A percentile compares a stretch with the other conserved stretches of the same genome.
Conservation (phyloP, 1,284 basidiomycete genomes). For the Moesziomyces antarcticus region DNA sequence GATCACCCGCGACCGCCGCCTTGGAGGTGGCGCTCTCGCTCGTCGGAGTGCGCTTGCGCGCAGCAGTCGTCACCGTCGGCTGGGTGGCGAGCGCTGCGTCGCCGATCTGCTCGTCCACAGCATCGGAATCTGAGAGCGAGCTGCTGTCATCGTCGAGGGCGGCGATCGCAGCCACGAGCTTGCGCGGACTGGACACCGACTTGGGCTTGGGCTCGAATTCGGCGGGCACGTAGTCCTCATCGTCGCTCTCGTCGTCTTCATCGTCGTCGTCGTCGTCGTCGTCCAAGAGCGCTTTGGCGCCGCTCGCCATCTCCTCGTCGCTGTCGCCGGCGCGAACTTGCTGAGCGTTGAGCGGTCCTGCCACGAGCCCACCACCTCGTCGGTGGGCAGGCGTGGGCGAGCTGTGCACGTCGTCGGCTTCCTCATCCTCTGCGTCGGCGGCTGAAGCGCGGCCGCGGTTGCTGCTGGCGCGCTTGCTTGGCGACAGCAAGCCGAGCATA, state of each 20-base stretch:
- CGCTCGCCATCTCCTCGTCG: slow-evolving; percentile 24
- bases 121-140: slow-evolving; percentile 38
- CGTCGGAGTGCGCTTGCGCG: slow-evolving; percentile 14
- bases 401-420: slow-evolving; percentile 27
- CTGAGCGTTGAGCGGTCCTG: slow-evolving; percentile 36
- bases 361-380: slow-evolving; percentile 28
- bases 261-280: slow-evolving; percentile 26
- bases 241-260: slow-evolving; percentile 42
- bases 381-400: slow-evolving; percentile 37
- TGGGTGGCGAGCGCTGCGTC: slow-evolving; percentile 22
- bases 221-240: slow-evolving; percentile 42
- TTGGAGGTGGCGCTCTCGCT: slow-evolving; percentile 9
- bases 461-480: slow-evolving; percentile 14
- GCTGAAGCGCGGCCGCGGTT: background rate
- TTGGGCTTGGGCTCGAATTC: slow-evolving; percentile 12
- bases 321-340: slow-evolving; percentile 38
- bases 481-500: slow-evolving; percentile 19
- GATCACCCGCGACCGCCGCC: slow-evolving; percentile 5
- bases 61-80: slow-evolving; percentile 5
- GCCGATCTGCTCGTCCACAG: slow-evolving; percentile 36
- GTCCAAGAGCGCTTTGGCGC: slow-evolving; percentile 14
- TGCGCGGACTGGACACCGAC: slow-evolving; percentile 8
- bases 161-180: slow-evolving; percentile 1
- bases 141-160: slow-evolving; percentile 26
- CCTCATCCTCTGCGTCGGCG: slow-evolving; percentile 22